Evolutionary conservation across 768 basidiomycete species (phyloP).

Genomic region (Leucogyrophana mollusca): DNA sequence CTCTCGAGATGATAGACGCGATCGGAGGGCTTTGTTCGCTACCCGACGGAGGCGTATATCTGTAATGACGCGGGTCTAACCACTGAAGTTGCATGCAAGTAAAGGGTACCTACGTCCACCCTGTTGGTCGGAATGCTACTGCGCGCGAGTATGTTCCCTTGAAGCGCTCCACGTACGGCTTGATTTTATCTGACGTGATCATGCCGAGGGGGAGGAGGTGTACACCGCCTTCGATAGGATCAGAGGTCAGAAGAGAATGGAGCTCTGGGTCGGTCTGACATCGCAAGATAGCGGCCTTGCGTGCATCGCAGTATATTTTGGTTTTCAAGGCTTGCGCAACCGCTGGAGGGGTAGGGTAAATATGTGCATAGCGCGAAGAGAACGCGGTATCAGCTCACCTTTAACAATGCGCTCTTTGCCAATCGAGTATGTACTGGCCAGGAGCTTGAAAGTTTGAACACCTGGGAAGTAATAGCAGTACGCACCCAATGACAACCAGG

Average conservation of each 20-base stretch:
- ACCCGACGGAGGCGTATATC: constrained; percentile 67
- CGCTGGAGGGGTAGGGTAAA: constrained; percentile 41
- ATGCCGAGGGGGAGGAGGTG: constrained; percentile 81
- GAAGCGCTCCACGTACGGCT: constrained; percentile 72
- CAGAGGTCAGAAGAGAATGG: constrained; percentile 68
- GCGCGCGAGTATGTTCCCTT: constrained; percentile 68
- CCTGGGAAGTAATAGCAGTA: background rate
- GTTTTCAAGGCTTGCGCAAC: constrained; percentile 79
- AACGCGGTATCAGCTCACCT: constrained; percentile 45
- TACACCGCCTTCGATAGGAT: constrained; percentile 76
- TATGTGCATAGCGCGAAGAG: background rate
- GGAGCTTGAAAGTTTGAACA: constrained; percentile 1
- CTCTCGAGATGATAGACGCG: constrained; percentile 61
- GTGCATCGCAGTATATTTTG: constrained; percentile 86
- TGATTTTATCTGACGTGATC: constrained; percentile 75
- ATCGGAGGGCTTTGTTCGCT: constrained; percentile 64
- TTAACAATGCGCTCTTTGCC: constrained; percentile 98
- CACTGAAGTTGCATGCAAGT: background rate
- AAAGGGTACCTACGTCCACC: constrained; percentile 80
- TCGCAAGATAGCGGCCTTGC: constrained; percentile 78
- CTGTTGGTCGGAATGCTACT: constrained; percentile 89
- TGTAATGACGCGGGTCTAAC: constrained; percentile 23
- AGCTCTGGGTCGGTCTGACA: constrained; percentile 87
- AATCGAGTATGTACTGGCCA: constrained; percentile 87
- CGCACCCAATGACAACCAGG: constrained; percentile 75